These are phyloP conservation scores for Arachis stenosperma DNA, from an alignment of 306 rosid genomes.

Conservation along the genomic window DNA sequence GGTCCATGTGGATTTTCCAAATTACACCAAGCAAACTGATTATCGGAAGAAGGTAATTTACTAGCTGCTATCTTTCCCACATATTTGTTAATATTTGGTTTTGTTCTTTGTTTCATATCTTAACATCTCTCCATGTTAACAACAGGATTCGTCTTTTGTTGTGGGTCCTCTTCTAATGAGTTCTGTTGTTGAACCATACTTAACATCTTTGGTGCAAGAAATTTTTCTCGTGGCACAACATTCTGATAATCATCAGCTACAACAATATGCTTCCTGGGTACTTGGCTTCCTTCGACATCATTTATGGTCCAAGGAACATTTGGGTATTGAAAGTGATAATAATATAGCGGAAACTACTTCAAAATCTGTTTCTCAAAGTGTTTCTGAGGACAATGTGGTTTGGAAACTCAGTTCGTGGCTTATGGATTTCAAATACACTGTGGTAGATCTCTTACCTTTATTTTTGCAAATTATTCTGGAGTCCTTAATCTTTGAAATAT, in stretches of 20 bases:
- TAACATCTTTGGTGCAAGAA: constrained; percentile 85
- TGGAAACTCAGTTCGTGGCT: constrained; percentile 75
- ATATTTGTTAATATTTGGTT: neutral
- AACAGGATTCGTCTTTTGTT: constrained; percentile 65
- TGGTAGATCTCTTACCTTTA: constrained; percentile 54
- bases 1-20: constrained; percentile 54
- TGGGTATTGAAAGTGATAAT: constrained; percentile 41
- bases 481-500: constrained; percentile 18
- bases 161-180: constrained; percentile 72
- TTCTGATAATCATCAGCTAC: constrained; percentile 74
- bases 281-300: constrained; percentile 72
- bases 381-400: constrained; percentile 72
- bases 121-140: constrained; percentile 39
- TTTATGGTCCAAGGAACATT: constrained; percentile 66
- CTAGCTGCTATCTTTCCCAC: constrained; percentile 3
- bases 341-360: constrained; percentile 48
- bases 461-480: constrained; percentile 14
- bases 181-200: constrained; percentile 60
- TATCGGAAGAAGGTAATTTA: constrained; percentile 64
- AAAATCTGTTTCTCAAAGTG: constrained; percentile 61
- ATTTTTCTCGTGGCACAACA: constrained; percentile 90
- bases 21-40: constrained; percentile 40
- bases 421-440: constrained; percentile 59
- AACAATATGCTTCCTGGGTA: constrained; percentile 88
- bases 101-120: neutral